A percentile compares a stretch with the other conserved stretches of the same genome.
These are phyloP conservation scores for Cephalotrichum gorgonifer DNA, from an alignment of 2,329 filamentous ascomycete genomes.

Conservation along the genomic window DNA sequence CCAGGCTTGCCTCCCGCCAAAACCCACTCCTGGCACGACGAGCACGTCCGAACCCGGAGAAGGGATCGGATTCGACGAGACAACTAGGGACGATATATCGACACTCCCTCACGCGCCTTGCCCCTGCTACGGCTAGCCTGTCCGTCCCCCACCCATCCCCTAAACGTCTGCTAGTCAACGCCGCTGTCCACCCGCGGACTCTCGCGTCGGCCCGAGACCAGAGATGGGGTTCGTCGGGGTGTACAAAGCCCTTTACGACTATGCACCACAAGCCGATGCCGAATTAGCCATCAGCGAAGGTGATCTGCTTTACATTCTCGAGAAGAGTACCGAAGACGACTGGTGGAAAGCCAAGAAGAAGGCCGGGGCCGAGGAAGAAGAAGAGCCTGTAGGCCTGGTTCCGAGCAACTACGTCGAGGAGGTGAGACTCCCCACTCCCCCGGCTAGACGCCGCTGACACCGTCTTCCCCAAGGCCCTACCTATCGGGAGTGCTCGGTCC, in stretches of 20 bases:
- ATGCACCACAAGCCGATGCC: conserved; percentile 73
- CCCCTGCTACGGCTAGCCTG: background rate
- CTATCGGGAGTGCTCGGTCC: conserved; percentile 60
- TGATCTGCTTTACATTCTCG: conserved; percentile 78
- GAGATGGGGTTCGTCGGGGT: conserved; percentile 85
- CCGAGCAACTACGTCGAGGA: conserved; percentile 94
- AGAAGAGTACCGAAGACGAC: conserved; percentile 66
- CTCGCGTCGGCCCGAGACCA: background rate
- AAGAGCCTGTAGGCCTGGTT: conserved; percentile 81
- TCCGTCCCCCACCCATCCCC: background rate
- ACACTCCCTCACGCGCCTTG: no score
- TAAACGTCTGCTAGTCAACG: background rate
- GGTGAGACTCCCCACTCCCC: conserved; percentile 35
- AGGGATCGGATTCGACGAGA: background rate
- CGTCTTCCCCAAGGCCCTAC: conserved; percentile 35
- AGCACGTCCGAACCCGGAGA: background rate
- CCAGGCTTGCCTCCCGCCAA: no score
- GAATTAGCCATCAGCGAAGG: conserved; percentile 80
- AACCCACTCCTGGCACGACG: no score
- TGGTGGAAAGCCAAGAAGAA: conserved; percentile 98
- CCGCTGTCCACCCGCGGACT: background rate
- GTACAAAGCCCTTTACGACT: conserved; percentile 87
- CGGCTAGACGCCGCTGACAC: background rate
- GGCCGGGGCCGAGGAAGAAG: conserved; percentile 71
- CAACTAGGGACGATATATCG: background rate